A percentile compares a stretch with the other conserved stretches of the same genome.
These are phyloP conservation scores for Syzygium aromaticum DNA, from an alignment of 345 rosid genomes.

Conservation along the genomic window DNA sequence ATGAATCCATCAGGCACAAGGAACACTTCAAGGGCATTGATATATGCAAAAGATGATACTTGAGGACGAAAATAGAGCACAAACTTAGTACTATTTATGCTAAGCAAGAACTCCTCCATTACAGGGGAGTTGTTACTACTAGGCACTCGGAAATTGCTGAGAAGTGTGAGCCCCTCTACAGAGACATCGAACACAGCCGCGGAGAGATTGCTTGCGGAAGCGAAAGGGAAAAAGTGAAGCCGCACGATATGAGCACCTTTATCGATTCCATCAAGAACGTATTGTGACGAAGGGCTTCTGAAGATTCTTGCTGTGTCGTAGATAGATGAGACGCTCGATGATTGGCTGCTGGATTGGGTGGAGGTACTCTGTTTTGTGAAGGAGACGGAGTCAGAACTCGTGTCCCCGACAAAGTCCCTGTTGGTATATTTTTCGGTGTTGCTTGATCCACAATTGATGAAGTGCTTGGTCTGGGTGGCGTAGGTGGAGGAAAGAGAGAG, in stretches of 20 bases:
- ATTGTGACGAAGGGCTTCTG: conserved; percentile 12
- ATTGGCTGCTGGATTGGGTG: not conserved
- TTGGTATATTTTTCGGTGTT: not conserved
- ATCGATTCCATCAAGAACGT: conserved; percentile 15
- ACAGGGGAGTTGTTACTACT: conserved; percentile 1
- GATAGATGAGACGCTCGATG: not conserved
- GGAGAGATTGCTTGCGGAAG: conserved; percentile 12
- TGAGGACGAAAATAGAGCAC: conserved; percentile 25
- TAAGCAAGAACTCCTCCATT: conserved; percentile 38
- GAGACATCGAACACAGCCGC: conserved; percentile 26
- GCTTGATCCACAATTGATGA: conserved; percentile 26
- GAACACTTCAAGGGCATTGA: conserved; percentile 68
- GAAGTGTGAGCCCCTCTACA: conserved; percentile 15
- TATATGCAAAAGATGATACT: conserved; percentile 32
- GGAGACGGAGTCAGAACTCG: not conserved
- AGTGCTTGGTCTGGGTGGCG: not conserved
- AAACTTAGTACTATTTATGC: conserved; percentile 7
- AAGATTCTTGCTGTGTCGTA: conserved; percentile 46
- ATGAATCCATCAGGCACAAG: conserved; percentile 20
- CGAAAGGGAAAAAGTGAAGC: conserved; percentile 26
- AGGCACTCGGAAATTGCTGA: conserved; percentile 15
- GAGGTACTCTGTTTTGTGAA: conserved; percentile 1
- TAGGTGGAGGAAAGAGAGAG: not conserved
- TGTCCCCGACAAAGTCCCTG: conserved; percentile 13
- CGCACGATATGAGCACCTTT: conserved; percentile 36